Base-by-base conservation (phyloP, 1,139 yeast genomes). In the Magnusiomyces tetraspermus region DNA sequence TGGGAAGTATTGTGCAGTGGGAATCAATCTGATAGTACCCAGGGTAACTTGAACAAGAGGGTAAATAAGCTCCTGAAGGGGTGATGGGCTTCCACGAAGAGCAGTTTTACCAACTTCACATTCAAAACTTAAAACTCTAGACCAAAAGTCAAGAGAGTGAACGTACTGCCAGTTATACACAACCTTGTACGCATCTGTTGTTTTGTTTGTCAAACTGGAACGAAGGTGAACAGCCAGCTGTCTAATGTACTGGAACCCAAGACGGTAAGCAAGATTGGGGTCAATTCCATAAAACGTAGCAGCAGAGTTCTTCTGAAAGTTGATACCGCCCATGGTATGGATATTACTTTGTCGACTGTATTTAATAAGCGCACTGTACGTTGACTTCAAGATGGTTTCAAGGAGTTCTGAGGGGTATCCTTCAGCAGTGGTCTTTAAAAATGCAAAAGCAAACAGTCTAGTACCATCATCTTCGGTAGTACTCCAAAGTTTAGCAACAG, bases 141-240 rank as follows among this genome's bases (percentile, higher is more conserved):
- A 85, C 97, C 98, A 94, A 71, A 92, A 92, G 71, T 94, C 98
- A 58, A 94, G 76, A 3, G 97, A 85, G 67, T 94, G 97, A 61
- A 90, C 83, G 67, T 79, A 94, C 70, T 90, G 97, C 98, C 98
- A 94, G 72, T 92, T 92, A 72, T 92, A 92, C 49, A 94, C 78
- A 62, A 67, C 74, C 69, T 69, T 78, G 67, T 75, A 76, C 4
- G 81, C 76, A 43, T 76, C 78, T 46, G 69, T 68, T 5, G 85
- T 76, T 60, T 78, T 78, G 63, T 83, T 83, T 50, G 85, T 82
- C 40, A 87, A 81, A 66, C 92, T 82, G 66, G 83, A 82, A 74
- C 97, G 82, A 61, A 94, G 77, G 66, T 89, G 97, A 53, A 94
- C 82, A 13, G 98, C 97, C 63, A 90, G 75, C 67, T 92, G 97